A percentile compares a stretch with the other conserved stretches of the same genome.
Conservation (phyloP, 257 asterid genomes). For the Haberlea rhodopensis region DNA sequence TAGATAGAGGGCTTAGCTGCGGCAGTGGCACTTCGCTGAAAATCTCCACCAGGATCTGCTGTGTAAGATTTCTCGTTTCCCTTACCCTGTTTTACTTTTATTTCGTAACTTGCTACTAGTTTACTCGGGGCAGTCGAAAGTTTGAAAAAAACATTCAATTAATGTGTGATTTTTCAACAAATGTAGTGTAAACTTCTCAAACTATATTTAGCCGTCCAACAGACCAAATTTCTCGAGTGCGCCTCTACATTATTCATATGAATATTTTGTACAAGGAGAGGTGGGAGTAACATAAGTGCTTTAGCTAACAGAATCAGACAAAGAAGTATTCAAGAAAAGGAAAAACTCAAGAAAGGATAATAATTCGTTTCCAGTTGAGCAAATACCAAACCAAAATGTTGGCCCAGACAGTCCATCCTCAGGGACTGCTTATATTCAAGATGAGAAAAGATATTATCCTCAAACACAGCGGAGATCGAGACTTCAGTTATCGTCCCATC, state of each 20-base stretch:
- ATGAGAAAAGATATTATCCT: constrained; percentile 25
- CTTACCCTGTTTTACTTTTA: neutral
- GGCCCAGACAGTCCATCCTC: constrained; percentile 14
- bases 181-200: neutral
- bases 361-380: constrained; percentile 29
- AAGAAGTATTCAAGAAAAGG: constrained; percentile 43
- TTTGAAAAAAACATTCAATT: too few species aligned
- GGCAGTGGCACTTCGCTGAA: constrained; percentile 19
- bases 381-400: constrained; percentile 31
- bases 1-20: constrained; percentile 32
- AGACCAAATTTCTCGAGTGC: neutral
- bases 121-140: neutral
- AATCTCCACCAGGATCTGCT: constrained; percentile 31
- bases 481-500: constrained; percentile 40
- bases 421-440: constrained; percentile 29
- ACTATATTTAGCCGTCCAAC: neutral
- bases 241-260: neutral
- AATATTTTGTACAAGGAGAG: constrained; percentile 33
- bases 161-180: neutral
- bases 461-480: constrained; percentile 33
- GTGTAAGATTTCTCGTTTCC: constrained; percentile 41
- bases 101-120: neutral
- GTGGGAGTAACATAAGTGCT: constrained; percentile 36
- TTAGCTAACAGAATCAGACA: constrained; percentile 49
- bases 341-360: constrained; percentile 29